Evolutionary conservation across 75 land plant genomes (phyloP).

Genomic region (Gnetum montanum): DNA sequence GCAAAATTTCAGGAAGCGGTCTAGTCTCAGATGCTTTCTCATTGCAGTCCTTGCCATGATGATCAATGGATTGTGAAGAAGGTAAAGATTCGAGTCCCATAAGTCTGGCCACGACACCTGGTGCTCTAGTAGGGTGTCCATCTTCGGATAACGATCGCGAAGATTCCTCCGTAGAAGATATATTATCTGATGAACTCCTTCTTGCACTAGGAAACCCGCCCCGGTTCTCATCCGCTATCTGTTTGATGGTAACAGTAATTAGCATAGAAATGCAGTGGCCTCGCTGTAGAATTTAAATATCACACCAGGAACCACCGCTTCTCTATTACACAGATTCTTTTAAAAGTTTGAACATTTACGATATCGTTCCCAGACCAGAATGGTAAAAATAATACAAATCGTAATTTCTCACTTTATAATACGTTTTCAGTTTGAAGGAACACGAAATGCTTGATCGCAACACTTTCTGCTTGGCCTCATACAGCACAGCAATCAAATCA

Average conservation of each 20-base stretch:
- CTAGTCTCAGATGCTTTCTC: slow-evolving; percentile 15
- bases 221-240: slow-evolving; percentile 77
- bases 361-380: not conserved
- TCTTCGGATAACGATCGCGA: slow-evolving; percentile 5
- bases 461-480: no score
- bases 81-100: slow-evolving; percentile 95
- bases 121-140: slow-evolving; percentile 31
- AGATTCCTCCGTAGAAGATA: not conserved
- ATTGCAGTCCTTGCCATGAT: slow-evolving; percentile 3
- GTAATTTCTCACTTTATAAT: no score
- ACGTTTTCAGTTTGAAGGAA: no score
- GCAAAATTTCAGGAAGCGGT: slow-evolving; percentile 13
- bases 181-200: slow-evolving; percentile 4
- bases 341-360: no score
- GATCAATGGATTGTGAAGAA: slow-evolving; percentile 16
- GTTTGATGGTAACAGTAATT: slow-evolving; percentile 23
- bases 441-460: no score
- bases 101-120: slow-evolving; percentile 82
- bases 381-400: not conserved
- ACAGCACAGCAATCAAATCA: no score
- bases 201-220: slow-evolving; percentile 55
- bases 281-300: not conserved
- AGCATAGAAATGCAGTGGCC: slow-evolving; percentile 13
- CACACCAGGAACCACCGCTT: slow-evolving; percentile 5
- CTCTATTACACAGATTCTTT: slow-evolving; percentile 16